Evolutionary conservation across 2,329 filamentous ascomycete genomes (phyloP).

Genomic region (Phyllachora maydis): DNA sequence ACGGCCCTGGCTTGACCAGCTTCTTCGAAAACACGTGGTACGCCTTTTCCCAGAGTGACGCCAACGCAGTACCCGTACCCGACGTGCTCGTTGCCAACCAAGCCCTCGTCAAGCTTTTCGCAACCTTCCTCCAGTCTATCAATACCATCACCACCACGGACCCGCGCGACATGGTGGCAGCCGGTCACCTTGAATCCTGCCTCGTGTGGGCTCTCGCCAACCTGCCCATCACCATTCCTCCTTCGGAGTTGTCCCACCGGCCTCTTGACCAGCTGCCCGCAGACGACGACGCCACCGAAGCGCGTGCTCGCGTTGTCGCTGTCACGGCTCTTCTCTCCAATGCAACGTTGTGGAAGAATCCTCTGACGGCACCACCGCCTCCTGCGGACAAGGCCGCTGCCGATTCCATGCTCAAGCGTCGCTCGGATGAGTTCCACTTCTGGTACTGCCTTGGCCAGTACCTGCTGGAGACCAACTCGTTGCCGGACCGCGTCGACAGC

Average conservation of each 20-base stretch:
- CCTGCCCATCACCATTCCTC: conserved; percentile 21
- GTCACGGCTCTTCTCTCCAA: conserved; percentile 62
- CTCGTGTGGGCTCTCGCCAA: conserved; percentile 39
- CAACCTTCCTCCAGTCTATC: conserved; percentile 38
- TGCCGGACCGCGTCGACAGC: conserved; percentile 23
- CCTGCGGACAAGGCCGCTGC: too few relatives aligned
- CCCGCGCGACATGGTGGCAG: conserved; percentile 27
- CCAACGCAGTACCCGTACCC: too few relatives aligned
- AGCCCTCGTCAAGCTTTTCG: conserved; percentile 43
- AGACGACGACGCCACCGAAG: conserved; percentile 39
- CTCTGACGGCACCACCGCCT: conserved; percentile 30
- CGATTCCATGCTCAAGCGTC: too few relatives aligned
- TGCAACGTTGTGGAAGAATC: conserved; percentile 38
- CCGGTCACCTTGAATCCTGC: conserved; percentile 32
- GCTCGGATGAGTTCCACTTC: conserved; percentile 45
- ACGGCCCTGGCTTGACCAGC: conserved; percentile 25
- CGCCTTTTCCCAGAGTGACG: conserved; percentile 26
- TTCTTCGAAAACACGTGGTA: conserved; percentile 46
- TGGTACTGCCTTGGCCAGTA: conserved; percentile 65
- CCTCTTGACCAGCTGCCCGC: conserved; percentile 19
- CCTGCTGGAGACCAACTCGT: conserved; percentile 28
- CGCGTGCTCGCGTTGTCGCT: conserved; percentile 50
- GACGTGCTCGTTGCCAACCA: conserved; percentile 28
- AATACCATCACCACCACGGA: conserved; percentile 26
- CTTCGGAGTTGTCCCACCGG: conserved; percentile 5